These are phyloP conservation scores for Fusarium protoensiforme DNA, from an alignment of 2,329 filamentous ascomycete species.

Conservation along the genomic window DNA sequence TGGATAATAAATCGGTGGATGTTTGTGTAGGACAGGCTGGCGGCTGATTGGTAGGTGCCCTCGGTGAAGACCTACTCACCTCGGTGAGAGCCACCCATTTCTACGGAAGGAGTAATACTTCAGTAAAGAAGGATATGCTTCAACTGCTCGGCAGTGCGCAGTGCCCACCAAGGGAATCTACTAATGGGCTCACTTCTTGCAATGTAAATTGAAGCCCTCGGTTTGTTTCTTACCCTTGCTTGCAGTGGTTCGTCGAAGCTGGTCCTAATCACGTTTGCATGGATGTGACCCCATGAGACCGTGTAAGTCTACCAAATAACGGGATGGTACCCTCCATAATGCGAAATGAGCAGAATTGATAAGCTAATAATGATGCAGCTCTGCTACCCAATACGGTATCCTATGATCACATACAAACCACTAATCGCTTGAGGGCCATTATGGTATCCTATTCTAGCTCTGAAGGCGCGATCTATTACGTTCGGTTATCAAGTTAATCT, in stretches of 20 bases:
- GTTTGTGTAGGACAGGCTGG: not conserved
- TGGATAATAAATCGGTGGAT: conserved; percentile 4
- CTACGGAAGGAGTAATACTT: not conserved
- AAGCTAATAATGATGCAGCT: not conserved
- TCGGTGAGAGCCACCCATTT: not conserved
- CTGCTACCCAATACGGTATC: not conserved
- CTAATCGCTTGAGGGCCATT: not conserved
- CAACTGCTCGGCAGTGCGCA: not conserved
- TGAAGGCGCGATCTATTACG: not conserved
- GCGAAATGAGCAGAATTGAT: not conserved
- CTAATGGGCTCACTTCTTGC: not conserved
- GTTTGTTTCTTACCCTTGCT: not conserved
- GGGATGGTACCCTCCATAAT: not conserved
- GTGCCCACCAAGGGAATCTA: not conserved
- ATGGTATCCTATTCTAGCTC: not conserved
- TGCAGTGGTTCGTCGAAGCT: not conserved
- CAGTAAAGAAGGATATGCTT: not conserved
- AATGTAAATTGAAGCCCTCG: not conserved
- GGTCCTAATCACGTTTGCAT: not conserved
- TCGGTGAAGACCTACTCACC: not conserved
- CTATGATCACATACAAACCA: not conserved
- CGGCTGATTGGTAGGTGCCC: conserved; percentile 15
- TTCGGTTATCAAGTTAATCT: not conserved
- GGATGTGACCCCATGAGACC: not conserved
- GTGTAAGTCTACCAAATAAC: not conserved